Percentiles rank a stretch among this genome's conserved stretches.
Evolutionary conservation across 1,284 basidiomycete species (phyloP).

Genomic region (Trichosporon faecale): DNA sequence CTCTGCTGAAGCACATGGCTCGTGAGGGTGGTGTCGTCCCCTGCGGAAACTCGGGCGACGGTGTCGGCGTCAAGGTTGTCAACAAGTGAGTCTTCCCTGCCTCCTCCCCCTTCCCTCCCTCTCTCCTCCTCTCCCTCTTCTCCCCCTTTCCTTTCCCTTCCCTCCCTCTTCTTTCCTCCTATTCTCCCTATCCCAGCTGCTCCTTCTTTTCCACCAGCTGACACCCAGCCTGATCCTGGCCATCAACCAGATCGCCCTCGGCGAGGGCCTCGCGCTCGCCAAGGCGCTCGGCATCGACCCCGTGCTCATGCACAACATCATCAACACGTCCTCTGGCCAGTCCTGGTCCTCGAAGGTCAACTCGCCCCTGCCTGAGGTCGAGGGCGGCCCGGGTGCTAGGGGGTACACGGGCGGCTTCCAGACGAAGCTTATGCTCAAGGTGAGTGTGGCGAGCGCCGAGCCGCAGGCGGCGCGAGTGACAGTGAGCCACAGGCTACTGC

Average conservation of each 20-base stretch:
- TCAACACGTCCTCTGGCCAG: conserved; percentile 46
- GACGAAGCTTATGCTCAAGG: conserved; percentile 48
- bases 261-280: conserved; percentile 46
- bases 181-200: no score
- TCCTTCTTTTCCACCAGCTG: not conserved
- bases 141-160: no score
- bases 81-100: conserved; percentile 40
- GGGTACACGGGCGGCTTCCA: conserved; percentile 44
- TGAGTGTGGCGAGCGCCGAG: conserved; percentile 15
- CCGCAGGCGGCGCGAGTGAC: not conserved
- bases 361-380: conserved; percentile 39
- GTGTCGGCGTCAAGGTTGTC: conserved; percentile 48
- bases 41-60: conserved; percentile 44
- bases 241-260: conserved; percentile 49
- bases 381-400: conserved; percentile 39
- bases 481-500: no score
- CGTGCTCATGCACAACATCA: conserved; percentile 37
- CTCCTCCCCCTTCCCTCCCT: no score
- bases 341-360: conserved; percentile 48
- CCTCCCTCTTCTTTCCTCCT: no score
- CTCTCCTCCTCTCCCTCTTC: no score
- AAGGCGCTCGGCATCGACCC: conserved; percentile 42
- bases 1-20: conserved; percentile 44
- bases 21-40: conserved; percentile 39
- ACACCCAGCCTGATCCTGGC: conserved; percentile 42